Evolutionary conservation across 495 filamentous ascomycete species (phyloP), one percentile per base, ranked within the genome.

Genomic region (Schizothecium vesticola): DNA sequence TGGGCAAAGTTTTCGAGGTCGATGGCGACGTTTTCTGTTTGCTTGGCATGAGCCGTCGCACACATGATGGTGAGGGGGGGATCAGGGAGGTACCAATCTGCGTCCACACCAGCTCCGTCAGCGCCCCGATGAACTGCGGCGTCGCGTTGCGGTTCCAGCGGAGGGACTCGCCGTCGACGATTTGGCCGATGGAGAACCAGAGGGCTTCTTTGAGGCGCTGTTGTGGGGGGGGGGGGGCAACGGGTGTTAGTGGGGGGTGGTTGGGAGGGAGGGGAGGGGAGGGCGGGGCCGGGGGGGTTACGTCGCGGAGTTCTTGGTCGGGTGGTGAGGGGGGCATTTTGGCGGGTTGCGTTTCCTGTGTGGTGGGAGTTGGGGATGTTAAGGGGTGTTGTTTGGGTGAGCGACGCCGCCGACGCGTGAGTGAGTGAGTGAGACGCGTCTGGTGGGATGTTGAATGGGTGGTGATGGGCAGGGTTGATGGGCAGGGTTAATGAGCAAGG

Each of bases 161-260:
- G 43, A 95, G 79, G 29, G 88, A 90, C 75, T 96, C 92, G 69
- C 94, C 88, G 77, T 97, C 94, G 59, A 97, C 91, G 60, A 93
- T 92, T 75, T 93, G 91, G 74, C 94, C 94, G 68, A 97, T 88
- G 23, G 87, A 85, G 76, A 90, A 91, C 94, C 94, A 98, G n/a
- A 99, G 86, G 33, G 93, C 92, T 62, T 92, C 88, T 86, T 99
- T 99, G 66, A 97, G 85, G 70, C 90, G 90, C 92, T 97, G 33
- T n/a, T n/a, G n/a, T n/a, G n/a, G n/a, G n/a, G n/a, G 8, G 59
- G n/a, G 16, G 6, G 11, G 31, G 12, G 33, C 28, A 29, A 7
- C 28, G 11, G 29, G 29, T 43, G 29, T 61, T 12, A 61, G 29
- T 21, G 21, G 33, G 33, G 33, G 29, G 24, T 0, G 28, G 8